Evolutionary conservation across 2,329 filamentous ascomycete species (phyloP).

Genomic region (Trichophyton rubrum): DNA sequence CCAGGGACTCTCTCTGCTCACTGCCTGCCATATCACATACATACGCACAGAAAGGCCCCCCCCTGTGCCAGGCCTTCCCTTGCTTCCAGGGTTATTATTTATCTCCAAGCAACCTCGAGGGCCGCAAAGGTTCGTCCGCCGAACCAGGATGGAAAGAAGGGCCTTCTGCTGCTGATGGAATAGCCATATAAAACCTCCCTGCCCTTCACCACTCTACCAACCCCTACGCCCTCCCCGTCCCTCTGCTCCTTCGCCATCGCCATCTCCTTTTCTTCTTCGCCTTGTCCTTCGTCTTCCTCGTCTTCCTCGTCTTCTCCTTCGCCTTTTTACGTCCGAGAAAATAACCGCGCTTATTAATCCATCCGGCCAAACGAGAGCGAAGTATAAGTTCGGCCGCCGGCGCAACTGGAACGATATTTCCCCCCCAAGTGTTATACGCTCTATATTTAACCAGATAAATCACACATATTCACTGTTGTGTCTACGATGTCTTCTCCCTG

Average conservation of each 20-base stretch:
- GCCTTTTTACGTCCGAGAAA: not conserved
- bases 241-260: not conserved
- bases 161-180: not conserved
- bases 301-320: not conserved
- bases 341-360: constrained; percentile 4
- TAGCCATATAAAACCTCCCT: not conserved
- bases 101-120: not conserved
- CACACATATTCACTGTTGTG: not conserved
- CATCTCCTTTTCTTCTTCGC: not conserved
- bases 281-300: not conserved
- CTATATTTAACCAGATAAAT: not conserved
- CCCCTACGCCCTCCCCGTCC: not conserved
- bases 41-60: too few relatives aligned
- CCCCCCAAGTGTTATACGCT: not conserved
- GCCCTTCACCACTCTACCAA: not conserved
- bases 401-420: not conserved
- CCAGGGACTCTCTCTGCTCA: too few relatives aligned
- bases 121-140: not conserved
- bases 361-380: not conserved
- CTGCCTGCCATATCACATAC: too few relatives aligned
- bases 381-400: not conserved
- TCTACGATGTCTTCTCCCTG: not conserved
- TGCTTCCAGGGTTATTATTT: too few relatives aligned
- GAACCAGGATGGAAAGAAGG: not conserved
- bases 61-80: too few relatives aligned